Percentiles rank a stretch among this genome's conserved stretches.
phyloP scores from a whole-genome alignment of 768 basidiomycete genomes.

The Boletus coccyginus region DNA sequence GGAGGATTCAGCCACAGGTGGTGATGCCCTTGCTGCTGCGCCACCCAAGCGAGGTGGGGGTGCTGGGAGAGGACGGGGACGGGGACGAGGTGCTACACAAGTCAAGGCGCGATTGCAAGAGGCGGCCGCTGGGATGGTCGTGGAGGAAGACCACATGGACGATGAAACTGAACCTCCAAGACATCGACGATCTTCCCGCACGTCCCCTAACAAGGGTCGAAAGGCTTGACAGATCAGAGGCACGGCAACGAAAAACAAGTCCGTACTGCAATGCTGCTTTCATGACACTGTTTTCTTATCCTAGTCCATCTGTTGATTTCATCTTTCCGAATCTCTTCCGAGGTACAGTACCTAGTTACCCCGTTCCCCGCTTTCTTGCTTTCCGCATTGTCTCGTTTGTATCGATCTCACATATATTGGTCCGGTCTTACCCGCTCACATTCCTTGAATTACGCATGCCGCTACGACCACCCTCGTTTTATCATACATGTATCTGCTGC shows the following conservation, averaged over 20 bases:
- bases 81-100: conserved; percentile 17
- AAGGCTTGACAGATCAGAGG: conserved; percentile 4
- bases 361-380: background rate
- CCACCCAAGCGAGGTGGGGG: conserved; percentile 18
- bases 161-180: conserved; percentile 22
- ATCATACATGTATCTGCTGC: conserved; percentile 17
- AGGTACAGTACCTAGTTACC: conserved; percentile 14
- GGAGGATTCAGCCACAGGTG: conserved; percentile 12
- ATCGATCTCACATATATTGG: conserved; percentile 8
- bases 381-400: conserved; percentile 11
- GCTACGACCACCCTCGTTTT: conserved; percentile 14
- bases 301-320: background rate
- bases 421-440: conserved; percentile 1
- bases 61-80: conserved; percentile 22
- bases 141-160: conserved; percentile 30
- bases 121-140: conserved; percentile 23
- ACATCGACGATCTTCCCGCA: conserved; percentile 36
- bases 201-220: conserved; percentile 33
- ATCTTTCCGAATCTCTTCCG: conserved; percentile 3
- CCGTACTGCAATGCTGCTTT: background rate
- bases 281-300: background rate
- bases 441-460: conserved; percentile 13
- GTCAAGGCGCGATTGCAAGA: conserved; percentile 23
- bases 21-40: conserved; percentile 6
- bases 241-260: background rate